Base-by-base conservation (phyloP, 164 flowering plant genomes). In the Stephania japonica region DNA sequence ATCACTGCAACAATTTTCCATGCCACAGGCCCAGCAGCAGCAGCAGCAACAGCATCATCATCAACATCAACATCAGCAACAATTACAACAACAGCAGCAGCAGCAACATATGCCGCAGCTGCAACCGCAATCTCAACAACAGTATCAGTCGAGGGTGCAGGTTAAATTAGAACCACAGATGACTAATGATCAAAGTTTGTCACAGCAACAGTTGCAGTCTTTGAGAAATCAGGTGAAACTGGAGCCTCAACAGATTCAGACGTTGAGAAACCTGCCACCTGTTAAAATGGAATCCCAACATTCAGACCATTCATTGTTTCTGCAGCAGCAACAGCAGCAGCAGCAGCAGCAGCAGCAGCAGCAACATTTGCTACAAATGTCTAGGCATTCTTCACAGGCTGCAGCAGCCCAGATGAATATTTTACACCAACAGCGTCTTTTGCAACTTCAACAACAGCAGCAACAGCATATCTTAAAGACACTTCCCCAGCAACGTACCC, bases 271-370 rank as follows among this genome's bases (percentile, higher is more conserved):
- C 72, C 67, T 88, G 73, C 80, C 84, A 0, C 81, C 89, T 12
- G 92, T 94, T 1, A 94, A 94, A 74, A 74, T 89, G 86, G 99
- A 92, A 72, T 87, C 89, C 26, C 96, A 92, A 61, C 89, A 87
- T 71, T 85, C 97, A 3, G 97, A 90, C 26, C 89, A 83, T 72
- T 86, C 96, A 13, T 73, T 88, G 80, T 88, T 82, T 79, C 68
- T 90, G 53, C 97, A 89, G 32, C 94, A 90, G 59, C 95, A 87
- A 56, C 91, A 88, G 53, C 97, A 91, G 43, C 96, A 90, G 19
- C 89, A 87, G 44, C 91, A 88, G 41, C 96, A 91, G 43, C 96
- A 90, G 21, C 86, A 82, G 23, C 97, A 92, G 25, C 96, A 89
- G 21, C 88, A 85, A 70, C 90, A 85, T 66, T 80, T 87, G 26